Conservation (phyloP, 495 filamentous ascomycete genomes). For the Neurospora pannonica region DNA sequence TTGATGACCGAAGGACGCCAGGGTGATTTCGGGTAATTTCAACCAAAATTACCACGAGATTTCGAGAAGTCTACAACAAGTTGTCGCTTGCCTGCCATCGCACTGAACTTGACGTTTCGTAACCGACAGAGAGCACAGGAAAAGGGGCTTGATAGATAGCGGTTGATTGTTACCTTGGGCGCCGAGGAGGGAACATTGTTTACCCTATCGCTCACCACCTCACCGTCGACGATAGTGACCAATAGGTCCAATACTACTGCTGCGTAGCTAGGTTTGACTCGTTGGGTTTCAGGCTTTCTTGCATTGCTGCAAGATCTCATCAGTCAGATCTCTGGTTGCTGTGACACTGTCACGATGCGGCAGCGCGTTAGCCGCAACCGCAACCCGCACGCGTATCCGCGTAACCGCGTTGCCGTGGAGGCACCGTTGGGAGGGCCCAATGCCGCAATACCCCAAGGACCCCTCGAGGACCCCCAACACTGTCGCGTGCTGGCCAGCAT, state of each 20-base stretch:
- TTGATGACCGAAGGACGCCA: not conserved
- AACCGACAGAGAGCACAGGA: not conserved
- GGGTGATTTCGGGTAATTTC: not conserved
- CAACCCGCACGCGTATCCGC: not conserved
- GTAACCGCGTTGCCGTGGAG: no score
- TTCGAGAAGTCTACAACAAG: not conserved
- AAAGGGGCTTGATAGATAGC: not conserved
- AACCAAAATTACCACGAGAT: not conserved
- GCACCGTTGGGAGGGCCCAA: not conserved
- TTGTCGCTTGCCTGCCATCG: not conserved
- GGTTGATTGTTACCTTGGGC: not conserved
- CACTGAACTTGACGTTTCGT: not conserved
- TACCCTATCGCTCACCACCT: not conserved
- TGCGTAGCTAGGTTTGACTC: not conserved
- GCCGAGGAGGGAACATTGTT: not conserved
- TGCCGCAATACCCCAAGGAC: not conserved
- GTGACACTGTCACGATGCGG: not conserved
- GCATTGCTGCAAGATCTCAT: not conserved
- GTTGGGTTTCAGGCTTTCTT: not conserved
- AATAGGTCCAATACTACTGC: not conserved
- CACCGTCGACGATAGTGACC: not conserved
- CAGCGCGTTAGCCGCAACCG: not conserved
- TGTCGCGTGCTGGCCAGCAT: not conserved
- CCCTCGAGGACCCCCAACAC: not conserved
- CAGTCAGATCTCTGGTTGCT: not conserved